Evolutionary conservation across 495 filamentous ascomycete genomes (phyloP).

Genomic region (Tirmania nivea): DNA sequence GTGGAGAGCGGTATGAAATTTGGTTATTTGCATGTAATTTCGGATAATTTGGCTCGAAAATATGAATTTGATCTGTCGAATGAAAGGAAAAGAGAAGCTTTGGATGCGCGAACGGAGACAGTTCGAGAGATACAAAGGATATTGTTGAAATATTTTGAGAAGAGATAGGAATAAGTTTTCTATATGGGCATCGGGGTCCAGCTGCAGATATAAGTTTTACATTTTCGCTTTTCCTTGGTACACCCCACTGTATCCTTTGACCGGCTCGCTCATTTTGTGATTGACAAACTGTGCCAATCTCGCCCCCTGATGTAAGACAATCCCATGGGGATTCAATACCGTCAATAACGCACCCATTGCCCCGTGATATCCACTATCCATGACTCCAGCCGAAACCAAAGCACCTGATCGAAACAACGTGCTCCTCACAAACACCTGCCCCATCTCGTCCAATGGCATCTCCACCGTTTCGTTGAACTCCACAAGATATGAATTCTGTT

Average conservation of each 20-base stretch:
- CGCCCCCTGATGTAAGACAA: slow-evolving; percentile 20
- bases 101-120: no score
- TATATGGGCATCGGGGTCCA: no score
- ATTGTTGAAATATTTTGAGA: no score
- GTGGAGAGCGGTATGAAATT: no score
- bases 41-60: no score
- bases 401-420: slow-evolving; percentile 26
- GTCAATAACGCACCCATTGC: slow-evolving; percentile 26
- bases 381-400: slow-evolving; percentile 22
- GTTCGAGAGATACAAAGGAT: no score
- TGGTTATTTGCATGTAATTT: no score
- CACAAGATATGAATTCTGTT: slow-evolving; percentile 23
- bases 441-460: slow-evolving; percentile 25
- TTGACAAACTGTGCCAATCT: slow-evolving; percentile 28
- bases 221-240: no score
- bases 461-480: slow-evolving; percentile 28
- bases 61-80: no score
- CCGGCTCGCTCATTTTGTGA: slow-evolving; percentile 19
- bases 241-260: slow-evolving; percentile 21
- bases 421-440: slow-evolving; percentile 21
- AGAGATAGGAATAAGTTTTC: no score
- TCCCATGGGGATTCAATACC: slow-evolving; percentile 22
- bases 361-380: slow-evolving; percentile 29
- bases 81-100: no score
- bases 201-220: no score